phyloP scores from a whole-genome alignment of 2,329 filamentous ascomycete genomes.

The Penicillium sp. region DNA sequence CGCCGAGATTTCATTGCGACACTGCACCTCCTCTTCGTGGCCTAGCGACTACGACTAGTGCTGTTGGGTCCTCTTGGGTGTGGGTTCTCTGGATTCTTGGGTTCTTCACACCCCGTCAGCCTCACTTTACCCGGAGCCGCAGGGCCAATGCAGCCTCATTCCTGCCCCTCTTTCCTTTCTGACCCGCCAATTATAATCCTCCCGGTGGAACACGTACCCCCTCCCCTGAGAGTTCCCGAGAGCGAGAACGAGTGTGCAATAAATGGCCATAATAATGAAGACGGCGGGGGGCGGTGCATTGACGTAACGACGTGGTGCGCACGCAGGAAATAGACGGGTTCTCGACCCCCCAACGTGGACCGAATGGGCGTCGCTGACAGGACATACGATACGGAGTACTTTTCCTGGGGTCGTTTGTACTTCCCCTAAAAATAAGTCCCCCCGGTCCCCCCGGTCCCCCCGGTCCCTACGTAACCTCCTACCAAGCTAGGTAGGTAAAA shows the following conservation, averaged over 20 bases:
- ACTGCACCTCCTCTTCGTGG: background rate
- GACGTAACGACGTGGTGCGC: background rate
- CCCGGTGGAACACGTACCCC: background rate
- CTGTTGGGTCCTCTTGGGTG: background rate
- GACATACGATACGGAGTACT: background rate
- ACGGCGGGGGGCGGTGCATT: background rate
- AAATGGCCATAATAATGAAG: background rate
- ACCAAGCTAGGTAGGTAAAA: background rate
- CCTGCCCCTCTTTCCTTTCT: slow-evolving; percentile 3
- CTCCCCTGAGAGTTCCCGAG: background rate
- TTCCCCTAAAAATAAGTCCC: background rate
- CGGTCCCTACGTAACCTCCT: no score
- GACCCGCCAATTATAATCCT: background rate
- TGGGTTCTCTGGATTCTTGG: background rate
- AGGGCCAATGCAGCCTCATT: slow-evolving; percentile 18
- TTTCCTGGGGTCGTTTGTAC: background rate
- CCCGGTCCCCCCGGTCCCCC: no score
- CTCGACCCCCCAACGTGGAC: background rate
- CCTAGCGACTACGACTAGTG: background rate
- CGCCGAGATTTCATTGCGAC: slow-evolving; percentile 12
- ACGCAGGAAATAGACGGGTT: background rate
- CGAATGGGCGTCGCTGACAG: background rate
- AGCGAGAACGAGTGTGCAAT: background rate
- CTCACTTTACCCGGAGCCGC: slow-evolving; percentile 20
- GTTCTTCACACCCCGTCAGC: slow-evolving; percentile 9